Evolutionary conservation across 495 filamentous ascomycete genomes (phyloP).

Genomic region (Penicillium steckii): DNA sequence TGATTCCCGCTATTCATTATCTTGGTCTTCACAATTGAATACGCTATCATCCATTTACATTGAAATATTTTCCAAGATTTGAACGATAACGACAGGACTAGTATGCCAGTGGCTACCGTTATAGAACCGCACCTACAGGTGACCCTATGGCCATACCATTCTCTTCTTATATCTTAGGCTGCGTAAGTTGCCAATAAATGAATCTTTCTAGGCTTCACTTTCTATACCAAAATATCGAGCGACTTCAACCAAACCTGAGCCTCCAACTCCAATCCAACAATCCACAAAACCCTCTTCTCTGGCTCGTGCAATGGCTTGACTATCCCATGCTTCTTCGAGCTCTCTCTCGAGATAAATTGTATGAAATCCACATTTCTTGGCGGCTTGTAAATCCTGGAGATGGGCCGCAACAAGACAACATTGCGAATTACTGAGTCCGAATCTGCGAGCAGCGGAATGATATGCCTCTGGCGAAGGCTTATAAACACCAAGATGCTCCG

Average conservation of each 20-base stretch:
- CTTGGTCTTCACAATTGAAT: no score
- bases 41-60: no score
- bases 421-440: conserved; percentile 53
- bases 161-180: no score
- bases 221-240: conserved; percentile 18
- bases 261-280: conserved; percentile 14
- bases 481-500: conserved; percentile 64
- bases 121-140: no score
- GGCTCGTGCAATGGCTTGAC: conserved; percentile 9
- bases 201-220: no score
- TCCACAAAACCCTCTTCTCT: conserved; percentile 20
- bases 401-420: conserved; percentile 74
- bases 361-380: conserved; percentile 55
- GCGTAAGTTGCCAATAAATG: no score
- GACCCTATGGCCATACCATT: no score
- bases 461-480: conserved; percentile 66
- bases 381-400: conserved; percentile 60
- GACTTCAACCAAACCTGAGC: conserved; percentile 17
- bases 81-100: no score
- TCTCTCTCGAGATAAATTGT: conserved; percentile 67
- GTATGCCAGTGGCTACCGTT: no score
- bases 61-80: no score
- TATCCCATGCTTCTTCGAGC: conserved; percentile 57
- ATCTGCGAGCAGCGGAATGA: conserved; percentile 53
- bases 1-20: no score